A percentile compares a stretch with the other conserved stretches of the same genome.
phyloP scores from a whole-genome alignment of 202 grass and related monocot species.

The Zizania palustris region DNA sequence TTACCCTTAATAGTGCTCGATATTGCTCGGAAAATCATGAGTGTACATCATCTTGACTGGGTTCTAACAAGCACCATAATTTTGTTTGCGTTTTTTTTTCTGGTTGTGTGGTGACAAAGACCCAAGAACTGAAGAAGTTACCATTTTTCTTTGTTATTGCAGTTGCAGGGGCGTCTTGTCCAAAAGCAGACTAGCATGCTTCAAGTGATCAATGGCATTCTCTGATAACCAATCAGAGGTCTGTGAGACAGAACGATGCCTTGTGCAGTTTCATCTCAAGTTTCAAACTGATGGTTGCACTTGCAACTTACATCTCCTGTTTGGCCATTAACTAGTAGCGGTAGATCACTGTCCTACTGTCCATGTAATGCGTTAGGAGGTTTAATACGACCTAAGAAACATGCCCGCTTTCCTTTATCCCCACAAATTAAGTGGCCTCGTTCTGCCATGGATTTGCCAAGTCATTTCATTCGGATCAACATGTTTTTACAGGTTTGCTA shows the following conservation, averaged over 20 bases:
- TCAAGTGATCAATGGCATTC: constrained; percentile 51
- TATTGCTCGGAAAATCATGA: background rate
- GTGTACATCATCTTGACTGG: constrained; percentile 1
- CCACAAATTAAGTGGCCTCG: too few relatives aligned
- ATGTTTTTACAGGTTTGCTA: too few relatives aligned
- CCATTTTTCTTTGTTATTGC: background rate
- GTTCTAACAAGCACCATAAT: background rate
- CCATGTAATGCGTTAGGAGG: constrained; percentile 25
- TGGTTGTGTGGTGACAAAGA: too few relatives aligned
- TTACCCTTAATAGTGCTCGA: background rate
- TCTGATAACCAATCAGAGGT: constrained; percentile 6
- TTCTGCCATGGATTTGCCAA: too few relatives aligned
- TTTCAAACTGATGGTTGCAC: constrained; percentile 18
- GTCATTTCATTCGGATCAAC: too few relatives aligned
- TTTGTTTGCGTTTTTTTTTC: background rate
- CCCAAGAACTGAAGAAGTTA: too few relatives aligned
- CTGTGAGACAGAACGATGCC: background rate
- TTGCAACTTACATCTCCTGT: constrained; percentile 41
- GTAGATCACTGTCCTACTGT: constrained; percentile 27
- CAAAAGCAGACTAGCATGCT: constrained; percentile 57
- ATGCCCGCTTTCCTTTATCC: too few relatives aligned
- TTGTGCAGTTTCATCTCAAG: constrained; percentile 4
- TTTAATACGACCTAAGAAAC: background rate
- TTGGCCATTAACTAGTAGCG: constrained; percentile 36
- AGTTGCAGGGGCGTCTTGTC: constrained; percentile 54